Evolutionary conservation across 2,329 filamentous ascomycete species (phyloP), one percentile per base, ranked within the genome.

Genomic region (Samsoniella hepiali): DNA sequence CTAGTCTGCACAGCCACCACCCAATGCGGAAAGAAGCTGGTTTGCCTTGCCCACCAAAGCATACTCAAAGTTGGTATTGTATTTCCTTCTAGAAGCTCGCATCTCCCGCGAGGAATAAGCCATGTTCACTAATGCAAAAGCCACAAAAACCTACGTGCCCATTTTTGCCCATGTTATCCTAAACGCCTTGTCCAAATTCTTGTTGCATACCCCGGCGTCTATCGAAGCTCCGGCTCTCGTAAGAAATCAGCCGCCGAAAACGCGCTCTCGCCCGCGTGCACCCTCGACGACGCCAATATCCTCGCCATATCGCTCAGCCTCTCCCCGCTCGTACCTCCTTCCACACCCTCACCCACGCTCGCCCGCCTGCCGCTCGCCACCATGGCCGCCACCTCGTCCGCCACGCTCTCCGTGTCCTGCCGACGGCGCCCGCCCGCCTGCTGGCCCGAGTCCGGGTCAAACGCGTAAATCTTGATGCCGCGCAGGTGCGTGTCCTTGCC

Each of bases 401-500:
- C 64, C 11, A 32, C 42, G 10, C 53, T 60, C 15, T 54, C 60
- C 7, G 56, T 22, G n/a, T 50, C n/a, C 75, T 77, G 15, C 76
- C 74, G 4, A 74, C 77, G 34, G 40, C 15, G 50, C 42, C 59
- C 51, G 51, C 59, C 51, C 51, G 50, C 50, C 50, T 62, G 59
- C 17, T 76, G 77, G 13, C 79, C 77, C 7, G 73, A 72, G 65
- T 84, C 83, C 34, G 79, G 77, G 65, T 84, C 82, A 22, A 84
- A 77, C 1, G 84, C 84, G 68, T 86, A 99, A 10, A 98, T 89
- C 78, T 97, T 96, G 75, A 99, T 84, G 2, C 93, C 94, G 17
- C 95, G 85, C 31, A 99, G 84, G 80, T 99, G 95, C n/a, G 95
- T 99, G 74, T 99, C 95, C 75, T 99, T 99, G 67, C 95, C 95